Conservation (phyloP, 2,329 filamentous ascomycete genomes). For the Stemphylium beticola region DNA sequence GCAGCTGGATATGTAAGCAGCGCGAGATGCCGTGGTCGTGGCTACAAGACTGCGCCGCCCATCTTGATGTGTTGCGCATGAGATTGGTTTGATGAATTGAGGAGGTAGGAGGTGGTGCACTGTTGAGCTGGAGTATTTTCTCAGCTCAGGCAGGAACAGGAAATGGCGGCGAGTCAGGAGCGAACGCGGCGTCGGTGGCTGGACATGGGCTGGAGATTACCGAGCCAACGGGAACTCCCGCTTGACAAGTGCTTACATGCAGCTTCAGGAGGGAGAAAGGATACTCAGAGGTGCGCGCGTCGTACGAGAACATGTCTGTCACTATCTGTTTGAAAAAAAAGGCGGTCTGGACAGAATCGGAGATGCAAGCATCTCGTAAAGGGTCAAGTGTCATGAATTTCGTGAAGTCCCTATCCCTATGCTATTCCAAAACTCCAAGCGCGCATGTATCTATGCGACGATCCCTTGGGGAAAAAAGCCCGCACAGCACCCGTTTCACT, state of each 20-base stretch:
- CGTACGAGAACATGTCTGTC: neutral
- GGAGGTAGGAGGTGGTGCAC: too few relatives aligned
- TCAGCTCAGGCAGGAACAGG: neutral
- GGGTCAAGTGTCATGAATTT: too few relatives aligned
- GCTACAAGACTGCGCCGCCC: too few relatives aligned
- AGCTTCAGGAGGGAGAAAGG: neutral
- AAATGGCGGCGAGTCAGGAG: neutral
- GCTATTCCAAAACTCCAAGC: neutral
- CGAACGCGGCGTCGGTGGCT: neutral
- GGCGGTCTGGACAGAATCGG: too few relatives aligned
- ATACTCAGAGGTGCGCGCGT: neutral
- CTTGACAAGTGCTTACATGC: neutral
- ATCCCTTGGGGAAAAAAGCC: neutral
- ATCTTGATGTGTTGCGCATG: too few relatives aligned
- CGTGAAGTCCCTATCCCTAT: neutral
- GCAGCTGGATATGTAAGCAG: too few relatives aligned
- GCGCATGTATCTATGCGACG: neutral
- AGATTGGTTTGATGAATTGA: too few relatives aligned
- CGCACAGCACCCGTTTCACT: constrained; percentile 17
- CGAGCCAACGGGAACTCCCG: neutral
- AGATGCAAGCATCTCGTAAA: too few relatives aligned
- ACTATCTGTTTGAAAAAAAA: too few relatives aligned
- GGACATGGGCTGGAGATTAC: neutral
- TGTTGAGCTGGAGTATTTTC: too few relatives aligned
- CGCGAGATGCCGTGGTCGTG: too few relatives aligned